These are phyloP conservation scores for Puccinellia tenuiflora DNA, from an alignment of 176 grass and related monocot genomes.

Conservation along the genomic window DNA sequence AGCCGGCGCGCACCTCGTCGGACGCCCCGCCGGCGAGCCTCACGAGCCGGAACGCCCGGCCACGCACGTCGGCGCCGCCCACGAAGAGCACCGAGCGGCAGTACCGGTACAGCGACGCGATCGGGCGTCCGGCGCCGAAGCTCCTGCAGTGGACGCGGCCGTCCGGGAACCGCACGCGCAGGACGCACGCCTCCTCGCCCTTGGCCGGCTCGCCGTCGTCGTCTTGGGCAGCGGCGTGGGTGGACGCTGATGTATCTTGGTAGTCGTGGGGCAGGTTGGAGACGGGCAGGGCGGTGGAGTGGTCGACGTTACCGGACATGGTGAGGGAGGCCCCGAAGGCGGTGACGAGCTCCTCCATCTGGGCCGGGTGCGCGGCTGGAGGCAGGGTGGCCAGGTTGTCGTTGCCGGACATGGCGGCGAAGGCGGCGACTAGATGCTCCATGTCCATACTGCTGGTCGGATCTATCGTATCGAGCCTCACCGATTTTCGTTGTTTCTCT, in stretches of 20 bases:
- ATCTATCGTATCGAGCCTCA: not conserved
- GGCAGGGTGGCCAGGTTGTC: not conserved
- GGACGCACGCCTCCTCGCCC: not conserved
- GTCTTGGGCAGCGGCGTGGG: not conserved
- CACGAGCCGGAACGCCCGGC: not conserved
- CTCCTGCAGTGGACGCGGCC: not conserved
- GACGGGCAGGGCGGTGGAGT: not conserved
- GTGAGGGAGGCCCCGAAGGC: not conserved
- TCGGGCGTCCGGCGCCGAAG: not conserved
- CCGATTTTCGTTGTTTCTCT: not conserved
- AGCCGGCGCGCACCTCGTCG: not conserved
- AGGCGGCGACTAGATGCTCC: constrained; percentile 3
- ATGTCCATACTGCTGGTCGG: not conserved
- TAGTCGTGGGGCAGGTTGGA: not conserved
- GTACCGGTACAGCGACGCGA: not conserved
- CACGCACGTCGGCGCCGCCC: not conserved
- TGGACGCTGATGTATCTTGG: not conserved
- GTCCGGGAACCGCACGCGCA: constrained; percentile 7
- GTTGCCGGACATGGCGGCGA: not conserved
- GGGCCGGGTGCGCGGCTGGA: not conserved
- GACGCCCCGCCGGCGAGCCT: not conserved
- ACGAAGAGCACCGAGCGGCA: not conserved
- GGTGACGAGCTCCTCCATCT: not conserved
- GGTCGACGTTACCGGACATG: not conserved
- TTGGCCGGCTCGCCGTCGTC: not conserved